Evolutionary conservation across 257 asterid species (phyloP), one percentile per base, ranked within the genome.

Genomic region (Solanum lycopersicoides): DNA sequence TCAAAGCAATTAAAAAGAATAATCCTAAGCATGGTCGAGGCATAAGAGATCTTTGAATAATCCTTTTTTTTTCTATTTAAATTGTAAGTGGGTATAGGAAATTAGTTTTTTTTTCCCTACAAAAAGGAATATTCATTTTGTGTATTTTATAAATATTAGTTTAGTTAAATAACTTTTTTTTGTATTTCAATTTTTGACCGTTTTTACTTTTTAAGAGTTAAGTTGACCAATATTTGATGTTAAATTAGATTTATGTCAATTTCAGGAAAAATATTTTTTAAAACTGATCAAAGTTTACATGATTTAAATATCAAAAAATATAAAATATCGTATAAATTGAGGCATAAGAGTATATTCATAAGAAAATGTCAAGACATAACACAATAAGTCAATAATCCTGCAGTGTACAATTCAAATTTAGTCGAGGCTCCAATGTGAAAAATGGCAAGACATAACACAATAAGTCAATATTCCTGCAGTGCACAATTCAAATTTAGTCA

Each of bases 151-250:
- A 66, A 28, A 28, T 12, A 21, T 66, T 5, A 13, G 16, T 66
- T 66, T 28, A 66, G 20, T 28, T 25, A 25, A n/a, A n/a, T 28
- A 3, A 66, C 0, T 4, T 6, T 35, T 37, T 37, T 37, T 13
- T 12, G 5, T 2, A 8, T 28, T 0, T 6, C 9, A 25, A 66
- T 25, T 65, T n/a, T n/a, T 0, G 0, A 28, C 4, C 4, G 16
- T 66, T 65, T 25, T 66, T 12, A 7, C 2, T 28, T 66, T 25
- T 6, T 2, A 13, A 66, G 0, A 25, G 37, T 66, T 18, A 66
- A 28, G 9, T 66, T 25, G 21, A 12, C 2, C 20, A 13, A 12
- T 66, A 6, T 25, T 12, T 66, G 2, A 66, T 28, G 37, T 32
- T 66, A 25, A 66, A 66, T 1, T 66, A 28, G 9, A 66, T 66